Evolutionary conservation across 306 rosid species (phyloP).

Genomic region (Prinsepia uniflora): DNA sequence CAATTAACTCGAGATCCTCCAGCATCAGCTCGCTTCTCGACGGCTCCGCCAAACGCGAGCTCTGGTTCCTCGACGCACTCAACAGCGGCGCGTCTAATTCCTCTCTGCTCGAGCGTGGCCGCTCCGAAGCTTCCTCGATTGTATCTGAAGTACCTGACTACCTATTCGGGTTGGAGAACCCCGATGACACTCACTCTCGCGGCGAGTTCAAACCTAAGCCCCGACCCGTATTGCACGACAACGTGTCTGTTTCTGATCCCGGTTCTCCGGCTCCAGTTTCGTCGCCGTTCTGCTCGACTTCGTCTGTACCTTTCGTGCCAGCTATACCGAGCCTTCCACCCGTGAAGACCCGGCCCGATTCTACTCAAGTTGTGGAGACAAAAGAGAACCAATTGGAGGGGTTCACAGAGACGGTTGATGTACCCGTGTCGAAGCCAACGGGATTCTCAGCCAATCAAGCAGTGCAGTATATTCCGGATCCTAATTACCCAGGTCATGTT

Average conservation of each 20-base stretch:
- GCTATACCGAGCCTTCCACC: constrained; percentile 71
- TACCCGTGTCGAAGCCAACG: constrained; percentile 21
- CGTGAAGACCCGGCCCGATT: constrained; percentile 60
- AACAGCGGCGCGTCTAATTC: constrained; percentile 45
- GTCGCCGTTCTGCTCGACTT: constrained; percentile 56
- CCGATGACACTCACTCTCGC: constrained; percentile 43
- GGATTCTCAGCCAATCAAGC: constrained; percentile 29
- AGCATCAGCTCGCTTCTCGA: constrained; percentile 75
- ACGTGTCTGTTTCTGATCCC: constrained; percentile 66
- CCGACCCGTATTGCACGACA: constrained; percentile 36
- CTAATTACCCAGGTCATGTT: constrained; percentile 40
- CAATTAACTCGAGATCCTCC: constrained; percentile 42
- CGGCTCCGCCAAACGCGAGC: constrained; percentile 78
- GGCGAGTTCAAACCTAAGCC: constrained; percentile 39
- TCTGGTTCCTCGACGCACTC: constrained; percentile 87
- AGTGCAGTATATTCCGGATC: constrained; percentile 39
- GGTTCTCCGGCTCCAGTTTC: constrained; percentile 72
- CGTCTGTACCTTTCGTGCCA: constrained; percentile 44
- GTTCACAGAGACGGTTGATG: constrained; percentile 28
- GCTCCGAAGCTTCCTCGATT: constrained; percentile 84
- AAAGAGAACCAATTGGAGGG: constrained; percentile 29
- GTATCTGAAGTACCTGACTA: constrained; percentile 89
- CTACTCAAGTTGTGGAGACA: constrained; percentile 29
- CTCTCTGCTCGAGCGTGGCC: constrained; percentile 62
- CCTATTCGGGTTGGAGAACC: constrained; percentile 75